A percentile compares a stretch with the other conserved stretches of the same genome.
Evolutionary conservation across 441 rosid genomes (phyloP).

Genomic region (Populus hybrid): DNA sequence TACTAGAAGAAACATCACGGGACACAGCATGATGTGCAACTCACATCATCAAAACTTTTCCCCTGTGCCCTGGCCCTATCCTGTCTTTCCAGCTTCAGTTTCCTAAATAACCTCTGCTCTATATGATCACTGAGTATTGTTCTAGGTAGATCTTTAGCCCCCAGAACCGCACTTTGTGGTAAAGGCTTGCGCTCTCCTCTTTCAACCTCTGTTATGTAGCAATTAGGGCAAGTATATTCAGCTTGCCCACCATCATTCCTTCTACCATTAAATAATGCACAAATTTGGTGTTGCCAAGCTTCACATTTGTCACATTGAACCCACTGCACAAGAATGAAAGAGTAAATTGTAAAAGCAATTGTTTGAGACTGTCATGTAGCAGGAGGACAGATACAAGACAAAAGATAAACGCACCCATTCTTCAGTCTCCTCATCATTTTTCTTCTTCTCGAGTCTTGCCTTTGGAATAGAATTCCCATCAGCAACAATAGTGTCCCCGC

Average conservation of each 20-base stretch:
- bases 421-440: constrained; percentile 99
- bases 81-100: constrained; percentile 73
- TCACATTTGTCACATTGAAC: constrained; percentile 99
- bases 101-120: constrained; percentile 82
- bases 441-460: constrained; percentile 94
- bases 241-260: constrained; percentile 99
- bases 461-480: constrained; percentile 78
- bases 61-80: constrained; percentile 94
- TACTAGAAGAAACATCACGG: not conserved
- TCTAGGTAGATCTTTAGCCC: constrained; percentile 96
- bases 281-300: constrained; percentile 99
- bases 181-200: constrained; percentile 89
- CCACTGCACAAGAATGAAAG: constrained; percentile 64
- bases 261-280: constrained; percentile 97
- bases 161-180: constrained; percentile 99
- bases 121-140: constrained; percentile 98
- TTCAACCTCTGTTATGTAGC: constrained; percentile 88
- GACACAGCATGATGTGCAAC: constrained; percentile 7
- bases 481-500: constrained; percentile 75
- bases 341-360: constrained; percentile 18
- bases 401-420: constrained; percentile 73
- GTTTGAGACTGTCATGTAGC: constrained; percentile 14
- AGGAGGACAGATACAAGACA: constrained; percentile 11
- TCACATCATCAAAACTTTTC: constrained; percentile 94
- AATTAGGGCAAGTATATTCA: constrained; percentile 99